These are phyloP conservation scores for Polyporus tsugae DNA, from an alignment of 1,284 basidiomycete species.

Conservation along the genomic window DNA sequence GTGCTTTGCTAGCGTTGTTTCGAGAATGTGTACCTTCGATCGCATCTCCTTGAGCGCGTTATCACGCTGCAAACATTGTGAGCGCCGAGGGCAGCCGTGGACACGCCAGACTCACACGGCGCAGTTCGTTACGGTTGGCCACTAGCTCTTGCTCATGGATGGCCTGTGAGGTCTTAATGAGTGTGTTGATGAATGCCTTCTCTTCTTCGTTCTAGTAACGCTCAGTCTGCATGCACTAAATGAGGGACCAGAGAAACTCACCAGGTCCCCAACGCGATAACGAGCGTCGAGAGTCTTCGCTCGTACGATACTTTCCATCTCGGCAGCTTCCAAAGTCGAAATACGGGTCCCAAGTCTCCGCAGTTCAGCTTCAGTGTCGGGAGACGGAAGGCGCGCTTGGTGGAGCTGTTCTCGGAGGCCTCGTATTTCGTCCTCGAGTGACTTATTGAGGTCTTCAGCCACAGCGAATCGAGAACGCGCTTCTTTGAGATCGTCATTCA, in stretches of 20 bases:
- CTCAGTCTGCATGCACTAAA: slow-evolving; percentile 1
- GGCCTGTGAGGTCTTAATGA: slow-evolving; percentile 44
- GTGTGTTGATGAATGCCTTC: slow-evolving; percentile 44
- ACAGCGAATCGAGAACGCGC: slow-evolving; percentile 24
- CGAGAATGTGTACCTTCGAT: slow-evolving; percentile 42
- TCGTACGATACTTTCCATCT: slow-evolving; percentile 36
- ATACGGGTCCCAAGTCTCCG: slow-evolving; percentile 37
- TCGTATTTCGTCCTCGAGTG: slow-evolving; percentile 28
- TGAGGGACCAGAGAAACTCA: slow-evolving; percentile 28
- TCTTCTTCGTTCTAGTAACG: slow-evolving; percentile 44
- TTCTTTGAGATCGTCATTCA: slow-evolving; percentile 32
- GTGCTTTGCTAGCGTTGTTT: slow-evolving; percentile 41
- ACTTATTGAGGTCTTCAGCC: slow-evolving; percentile 26
- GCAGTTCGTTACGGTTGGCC: slow-evolving; percentile 48
- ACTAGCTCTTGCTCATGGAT: slow-evolving; percentile 48
- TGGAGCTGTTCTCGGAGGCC: slow-evolving; percentile 35
- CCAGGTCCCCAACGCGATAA: slow-evolving; percentile 46
- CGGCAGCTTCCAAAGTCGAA: slow-evolving; percentile 38
- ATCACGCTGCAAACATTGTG: slow-evolving; percentile 40
- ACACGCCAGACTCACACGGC: slow-evolving; percentile 41
- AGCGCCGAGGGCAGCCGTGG: neutral
- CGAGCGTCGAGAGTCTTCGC: slow-evolving; percentile 44
- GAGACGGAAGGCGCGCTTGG: slow-evolving; percentile 33
- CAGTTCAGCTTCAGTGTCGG: slow-evolving; percentile 34
- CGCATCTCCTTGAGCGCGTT: slow-evolving; percentile 46